A percentile compares a stretch with the other conserved stretches of the same genome.
Evolutionary conservation across 1,284 basidiomycete genomes (phyloP).

Genomic region (Cystobasidium pallidum): DNA sequence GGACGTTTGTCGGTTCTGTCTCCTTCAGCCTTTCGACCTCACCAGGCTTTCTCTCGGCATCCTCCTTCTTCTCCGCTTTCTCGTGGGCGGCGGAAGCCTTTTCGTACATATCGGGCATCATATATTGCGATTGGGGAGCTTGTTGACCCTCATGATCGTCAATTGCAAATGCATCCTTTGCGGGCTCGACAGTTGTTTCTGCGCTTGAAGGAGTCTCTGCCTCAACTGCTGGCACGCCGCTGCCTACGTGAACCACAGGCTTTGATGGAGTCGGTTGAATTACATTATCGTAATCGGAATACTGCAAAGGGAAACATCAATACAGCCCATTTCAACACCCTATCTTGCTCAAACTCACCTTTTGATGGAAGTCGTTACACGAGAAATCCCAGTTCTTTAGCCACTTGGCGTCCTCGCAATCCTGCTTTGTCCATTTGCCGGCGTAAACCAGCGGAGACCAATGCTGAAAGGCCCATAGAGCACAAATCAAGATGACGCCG

Average conservation of each 20-base stretch:
- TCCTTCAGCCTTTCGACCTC: slow-evolving; percentile 28
- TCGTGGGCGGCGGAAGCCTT: slow-evolving; percentile 33
- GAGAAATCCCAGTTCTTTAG: slow-evolving; percentile 93
- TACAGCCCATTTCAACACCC: background rate
- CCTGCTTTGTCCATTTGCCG: slow-evolving; percentile 76
- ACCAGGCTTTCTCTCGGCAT: slow-evolving; percentile 21
- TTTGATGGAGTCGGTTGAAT: slow-evolving; percentile 33
- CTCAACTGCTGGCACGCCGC: slow-evolving; percentile 28
- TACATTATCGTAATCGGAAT: slow-evolving; percentile 38
- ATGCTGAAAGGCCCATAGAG: slow-evolving; percentile 75
- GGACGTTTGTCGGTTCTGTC: slow-evolving; percentile 38
- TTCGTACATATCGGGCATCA: slow-evolving; percentile 18
- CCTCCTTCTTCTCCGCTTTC: slow-evolving; percentile 42
- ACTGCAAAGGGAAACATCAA: background rate
- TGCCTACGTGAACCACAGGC: slow-evolving; percentile 18
- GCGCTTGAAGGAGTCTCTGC: slow-evolving; percentile 28
- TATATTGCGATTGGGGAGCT: slow-evolving; percentile 27
- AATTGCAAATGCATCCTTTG: slow-evolving; percentile 38
- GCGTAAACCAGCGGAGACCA: slow-evolving; percentile 87
- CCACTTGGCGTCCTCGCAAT: slow-evolving; percentile 81
- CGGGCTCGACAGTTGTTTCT: slow-evolving; percentile 31
- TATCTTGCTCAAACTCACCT: background rate
- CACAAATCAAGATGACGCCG: slow-evolving; percentile 67
- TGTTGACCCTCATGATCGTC: slow-evolving; percentile 26
- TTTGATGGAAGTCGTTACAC: slow-evolving; percentile 56